phyloP scores from a whole-genome alignment of 2,329 filamentous ascomycete genomes.

The Alternaria solani region DNA sequence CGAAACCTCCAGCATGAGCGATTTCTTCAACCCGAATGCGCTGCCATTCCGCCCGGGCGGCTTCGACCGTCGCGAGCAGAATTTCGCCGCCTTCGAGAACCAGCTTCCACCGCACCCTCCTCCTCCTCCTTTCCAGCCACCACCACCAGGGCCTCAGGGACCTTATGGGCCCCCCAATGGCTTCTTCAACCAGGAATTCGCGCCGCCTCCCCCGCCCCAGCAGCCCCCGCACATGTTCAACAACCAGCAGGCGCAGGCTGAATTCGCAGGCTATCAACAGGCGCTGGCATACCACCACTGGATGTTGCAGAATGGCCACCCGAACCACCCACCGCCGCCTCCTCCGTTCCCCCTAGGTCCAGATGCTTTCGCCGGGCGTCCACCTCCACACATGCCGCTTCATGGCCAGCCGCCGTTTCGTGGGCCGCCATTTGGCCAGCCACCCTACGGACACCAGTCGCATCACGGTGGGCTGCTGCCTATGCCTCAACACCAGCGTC shows the following conservation, averaged over 20 bases:
- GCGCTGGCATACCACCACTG: slow-evolving; percentile 32
- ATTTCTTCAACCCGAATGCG: slow-evolving; percentile 30
- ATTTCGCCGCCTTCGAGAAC: slow-evolving; percentile 19
- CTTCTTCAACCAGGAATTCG: slow-evolving; percentile 17
- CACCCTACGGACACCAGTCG: slow-evolving; percentile 11
- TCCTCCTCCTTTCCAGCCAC: slow-evolving; percentile 8
- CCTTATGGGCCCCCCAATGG: slow-evolving; percentile 12
- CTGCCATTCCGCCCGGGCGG: slow-evolving; percentile 30
- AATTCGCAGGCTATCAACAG: slow-evolving; percentile 23
- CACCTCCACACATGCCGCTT: slow-evolving; percentile 10
- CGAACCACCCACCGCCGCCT: slow-evolving; percentile 18
- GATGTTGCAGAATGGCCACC: slow-evolving; percentile 25
- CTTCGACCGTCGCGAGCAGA: slow-evolving; percentile 16
- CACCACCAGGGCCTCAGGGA: slow-evolving; percentile 12
- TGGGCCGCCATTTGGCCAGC: slow-evolving; percentile 8
- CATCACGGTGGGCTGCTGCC: slow-evolving; percentile 5
- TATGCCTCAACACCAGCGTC: slow-evolving; percentile 15
- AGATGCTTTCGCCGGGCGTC: slow-evolving; percentile 9
- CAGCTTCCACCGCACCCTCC: slow-evolving; percentile 17
- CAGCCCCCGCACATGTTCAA: slow-evolving; percentile 19
- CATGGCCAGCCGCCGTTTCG: slow-evolving; percentile 8
- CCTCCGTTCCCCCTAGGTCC: slow-evolving; percentile 9
- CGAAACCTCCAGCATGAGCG: slow-evolving; percentile 31
- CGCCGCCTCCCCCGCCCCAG: slow-evolving; percentile 18
- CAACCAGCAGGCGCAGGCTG: slow-evolving; percentile 17